Conservation (phyloP, 768 basidiomycete species). For the Russula sp. region DNA sequence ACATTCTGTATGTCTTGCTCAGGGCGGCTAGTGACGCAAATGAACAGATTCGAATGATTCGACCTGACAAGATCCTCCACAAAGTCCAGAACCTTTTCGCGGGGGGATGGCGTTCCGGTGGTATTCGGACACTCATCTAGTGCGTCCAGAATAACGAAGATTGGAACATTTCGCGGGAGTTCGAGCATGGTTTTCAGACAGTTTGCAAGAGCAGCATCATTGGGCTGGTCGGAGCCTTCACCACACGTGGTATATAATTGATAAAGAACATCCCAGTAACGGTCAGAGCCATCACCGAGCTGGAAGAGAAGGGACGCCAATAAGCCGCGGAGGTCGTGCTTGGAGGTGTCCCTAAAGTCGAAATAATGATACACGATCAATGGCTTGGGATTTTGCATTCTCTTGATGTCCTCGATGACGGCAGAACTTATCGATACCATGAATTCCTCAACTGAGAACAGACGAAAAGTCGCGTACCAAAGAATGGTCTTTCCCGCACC, state of each 20-base stretch:
- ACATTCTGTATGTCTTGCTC: not conserved
- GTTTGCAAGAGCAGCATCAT: not conserved
- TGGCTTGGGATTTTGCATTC: not conserved
- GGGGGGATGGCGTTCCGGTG: not conserved
- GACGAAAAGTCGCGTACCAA: not conserved
- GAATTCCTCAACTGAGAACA: no score
- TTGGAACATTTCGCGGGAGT: not conserved
- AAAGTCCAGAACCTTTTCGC: not conserved
- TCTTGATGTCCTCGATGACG: not conserved
- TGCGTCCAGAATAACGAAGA: not conserved
- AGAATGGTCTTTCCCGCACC: not conserved
- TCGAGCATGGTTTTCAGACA: not conserved
- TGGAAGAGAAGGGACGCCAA: not conserved
- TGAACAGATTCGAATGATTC: not conserved
- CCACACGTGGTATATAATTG: not conserved
- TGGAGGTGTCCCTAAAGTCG: not conserved
- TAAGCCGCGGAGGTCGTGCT: not conserved
- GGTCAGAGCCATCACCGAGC: not conserved
- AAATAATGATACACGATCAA: not conserved
- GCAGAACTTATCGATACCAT: not conserved
- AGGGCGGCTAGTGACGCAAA: not conserved
- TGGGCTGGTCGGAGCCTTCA: not conserved
- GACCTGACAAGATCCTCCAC: not conserved
- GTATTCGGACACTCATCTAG: not conserved
- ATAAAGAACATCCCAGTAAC: not conserved